Evolutionary conservation across 805 yeast genomes (phyloP), one percentile per base, ranked within the genome.

Genomic region (Starmerella vaccinii): DNA sequence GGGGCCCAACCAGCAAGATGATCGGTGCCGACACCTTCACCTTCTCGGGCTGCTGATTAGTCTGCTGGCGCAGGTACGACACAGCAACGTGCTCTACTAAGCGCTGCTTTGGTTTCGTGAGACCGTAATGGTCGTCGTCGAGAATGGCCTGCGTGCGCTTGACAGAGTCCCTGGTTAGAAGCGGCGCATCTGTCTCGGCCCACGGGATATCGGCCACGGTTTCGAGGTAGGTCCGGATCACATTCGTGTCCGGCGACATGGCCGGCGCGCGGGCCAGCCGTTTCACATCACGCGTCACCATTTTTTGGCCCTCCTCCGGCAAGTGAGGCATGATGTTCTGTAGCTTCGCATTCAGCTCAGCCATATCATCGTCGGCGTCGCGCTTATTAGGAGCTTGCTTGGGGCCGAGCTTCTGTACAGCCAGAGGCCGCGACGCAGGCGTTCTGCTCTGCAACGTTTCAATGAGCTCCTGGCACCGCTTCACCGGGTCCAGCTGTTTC

Each of bases 1-100:
- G 96, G 10, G 95, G 95, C 0, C 95, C 96, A 5, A 85, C 86
- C 51, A 87, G 73, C 65, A 87, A 71, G 38, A 87, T 65, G 40
- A 87, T 86, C 6, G 95, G 95, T 0, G 94, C 46, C 9, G 45
- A 26, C 8, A 16, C 18, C 5, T 12, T 16, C 15, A n/a, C n/a
- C 6, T 6, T 13, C 16, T 18, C 13, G 5, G 38, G 19, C 33
- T 27, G 43, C 15, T 27, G 46, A 47, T 35, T 35, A 23, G 57
- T 53, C 43, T 53, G 49, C 46, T 59, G 62, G 49, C 72, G 73
- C 38, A 88, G 71, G 54, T 83, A 82, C 55, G 85, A 67, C 5
- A 87, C 88, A 4, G 92, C 87, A 27, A 87, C 69, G 63, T 86
- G 85, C 63, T 87, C 94, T 21, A 87, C 63, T 34, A 87, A 72